These are phyloP conservation scores for Quercus agrifolia DNA, from an alignment of 306 rosid species.

Conservation along the genomic window DNA sequence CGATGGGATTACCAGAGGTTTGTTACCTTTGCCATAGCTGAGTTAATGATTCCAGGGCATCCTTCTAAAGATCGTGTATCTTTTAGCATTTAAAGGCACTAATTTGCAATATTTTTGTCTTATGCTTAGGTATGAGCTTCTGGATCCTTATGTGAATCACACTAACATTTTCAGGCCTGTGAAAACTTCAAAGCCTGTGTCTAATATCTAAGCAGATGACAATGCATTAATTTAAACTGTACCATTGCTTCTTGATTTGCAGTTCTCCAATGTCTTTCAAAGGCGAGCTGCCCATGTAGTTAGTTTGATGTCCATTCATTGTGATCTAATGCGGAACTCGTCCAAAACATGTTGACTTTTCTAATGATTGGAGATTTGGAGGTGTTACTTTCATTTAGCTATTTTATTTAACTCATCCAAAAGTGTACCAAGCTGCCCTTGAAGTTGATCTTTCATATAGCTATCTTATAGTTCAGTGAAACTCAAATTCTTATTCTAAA, in stretches of 20 bases:
- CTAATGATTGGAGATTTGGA: background rate
- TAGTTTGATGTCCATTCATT: background rate
- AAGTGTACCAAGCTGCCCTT: too few relatives aligned
- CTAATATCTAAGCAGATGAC: background rate
- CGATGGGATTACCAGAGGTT: conserved; percentile 12
- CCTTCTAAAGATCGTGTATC: background rate
- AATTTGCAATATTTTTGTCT: background rate
- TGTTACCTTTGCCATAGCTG: conserved; percentile 6
- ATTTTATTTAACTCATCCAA: too few relatives aligned
- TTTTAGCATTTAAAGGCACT: background rate
- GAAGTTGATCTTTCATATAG: too few relatives aligned
- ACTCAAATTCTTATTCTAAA: too few relatives aligned
- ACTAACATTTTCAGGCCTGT: background rate
- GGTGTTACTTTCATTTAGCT: too few relatives aligned
- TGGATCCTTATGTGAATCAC: background rate
- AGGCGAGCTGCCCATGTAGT: background rate
- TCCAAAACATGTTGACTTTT: background rate
- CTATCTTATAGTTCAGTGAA: too few relatives aligned
- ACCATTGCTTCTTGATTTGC: background rate
- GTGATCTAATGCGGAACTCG: background rate
- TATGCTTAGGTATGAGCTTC: background rate
- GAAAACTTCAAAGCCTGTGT: background rate
- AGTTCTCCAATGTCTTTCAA: background rate
- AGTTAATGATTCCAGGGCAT: conserved; percentile 15
- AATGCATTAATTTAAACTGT: background rate